Base-by-base conservation (phyloP, 2,329 filamentous ascomycete species). In the Cytospora schulzeri region DNA sequence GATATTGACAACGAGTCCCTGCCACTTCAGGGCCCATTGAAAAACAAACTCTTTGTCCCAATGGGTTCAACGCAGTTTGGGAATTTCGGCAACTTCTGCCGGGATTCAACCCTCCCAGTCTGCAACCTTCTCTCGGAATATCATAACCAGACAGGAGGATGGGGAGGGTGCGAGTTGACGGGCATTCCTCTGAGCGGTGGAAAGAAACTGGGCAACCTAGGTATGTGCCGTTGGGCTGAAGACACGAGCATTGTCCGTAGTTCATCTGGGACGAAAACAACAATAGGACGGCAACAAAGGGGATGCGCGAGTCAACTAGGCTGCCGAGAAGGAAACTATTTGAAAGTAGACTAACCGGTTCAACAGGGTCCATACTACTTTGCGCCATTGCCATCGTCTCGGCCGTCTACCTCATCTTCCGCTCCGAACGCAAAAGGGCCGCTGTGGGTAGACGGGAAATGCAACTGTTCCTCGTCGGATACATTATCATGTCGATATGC, bases 381-480 rank as follows among this genome's bases (percentile, higher is more conserved):
- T 90, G 87, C 67, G 92, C 83, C 67, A 76, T 96, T 68, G 92
- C 93, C 50, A 93, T 99, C 70, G 72, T 86, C 26, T 79, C 85
- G 11, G 82, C 90, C 5, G 73, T 80, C 14, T 88, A 90, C 70
- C 81, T 99, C 64, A 72, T 98, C 76, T 86, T 90, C 78, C 85
- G 87, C 70, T 96, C 95, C 24, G 91, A 98, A 72, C 87, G 85
- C 75, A 98, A 99, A 80, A 89, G 91, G 76, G 95, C 95, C 63
- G 95, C 95, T 63, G 95, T 99, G 56, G 95, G 95, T 66, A 85
- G 95, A 80, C 91, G 95, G 77, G 95, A 99, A 78, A 98, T 99
- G 86, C 95, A 99, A 83, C 73, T 97, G 38, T 98, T 99, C 79
- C 85, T 99, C 58, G 68, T 91, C 51, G 89, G 91, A 58, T 99